Evolutionary conservation across 2,329 filamentous ascomycete genomes (phyloP).

Genomic region (Plenodomus lindquistii): DNA sequence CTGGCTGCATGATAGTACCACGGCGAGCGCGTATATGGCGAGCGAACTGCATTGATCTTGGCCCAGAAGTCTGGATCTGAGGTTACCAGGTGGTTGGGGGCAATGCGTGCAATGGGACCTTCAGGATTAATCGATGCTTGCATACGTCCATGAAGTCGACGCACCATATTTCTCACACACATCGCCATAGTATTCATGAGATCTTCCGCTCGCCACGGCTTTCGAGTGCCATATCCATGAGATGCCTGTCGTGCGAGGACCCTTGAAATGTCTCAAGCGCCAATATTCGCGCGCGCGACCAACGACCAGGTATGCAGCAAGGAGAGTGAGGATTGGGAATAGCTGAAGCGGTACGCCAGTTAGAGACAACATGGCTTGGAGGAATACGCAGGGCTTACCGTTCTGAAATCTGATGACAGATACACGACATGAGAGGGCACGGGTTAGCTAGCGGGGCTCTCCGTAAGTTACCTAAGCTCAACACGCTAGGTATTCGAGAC

Average conservation of each 20-base stretch:
- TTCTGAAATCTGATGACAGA: not conserved
- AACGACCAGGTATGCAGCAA: conserved; percentile 17
- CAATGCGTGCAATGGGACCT: conserved; percentile 51
- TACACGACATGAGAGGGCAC: not conserved
- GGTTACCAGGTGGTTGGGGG: conserved; percentile 55
- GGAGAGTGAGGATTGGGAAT: conserved; percentile 3
- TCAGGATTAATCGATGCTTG: not conserved
- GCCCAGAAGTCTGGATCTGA: conserved; percentile 53
- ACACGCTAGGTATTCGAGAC: not conserved
- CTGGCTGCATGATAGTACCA: conserved; percentile 50
- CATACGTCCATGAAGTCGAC: conserved; percentile 1
- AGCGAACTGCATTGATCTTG: conserved; percentile 48
- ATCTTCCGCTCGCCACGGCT: conserved; percentile 30
- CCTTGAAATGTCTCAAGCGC: conserved; percentile 37
- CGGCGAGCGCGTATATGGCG: conserved; percentile 46
- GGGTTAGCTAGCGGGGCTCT: not conserved
- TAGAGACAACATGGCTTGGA: not conserved
- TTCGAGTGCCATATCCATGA: conserved; percentile 39
- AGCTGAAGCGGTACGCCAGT: not conserved
- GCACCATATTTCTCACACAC: conserved; percentile 38
- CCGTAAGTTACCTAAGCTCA: not conserved
- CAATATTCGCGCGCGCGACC: conserved; percentile 29
- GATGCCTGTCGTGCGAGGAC: conserved; percentile 34
- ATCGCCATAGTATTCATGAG: conserved; percentile 32
- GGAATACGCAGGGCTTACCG: not conserved